These are phyloP conservation scores for Phytophthora macrochlamydospora DNA, from an alignment of 352 stramenopile genomes.

Conservation along the genomic window DNA sequence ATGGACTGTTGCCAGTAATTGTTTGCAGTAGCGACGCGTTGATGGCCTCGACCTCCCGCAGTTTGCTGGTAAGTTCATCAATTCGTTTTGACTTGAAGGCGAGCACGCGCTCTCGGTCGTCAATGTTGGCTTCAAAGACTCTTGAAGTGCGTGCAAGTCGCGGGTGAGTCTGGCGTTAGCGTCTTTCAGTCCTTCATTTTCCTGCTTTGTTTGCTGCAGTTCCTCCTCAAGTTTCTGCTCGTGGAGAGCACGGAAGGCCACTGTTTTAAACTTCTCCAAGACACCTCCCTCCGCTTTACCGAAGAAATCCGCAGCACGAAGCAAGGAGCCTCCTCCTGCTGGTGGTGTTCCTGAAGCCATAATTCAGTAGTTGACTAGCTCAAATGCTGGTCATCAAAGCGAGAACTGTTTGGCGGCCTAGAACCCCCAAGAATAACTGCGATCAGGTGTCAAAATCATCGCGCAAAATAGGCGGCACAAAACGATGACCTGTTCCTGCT, in stretches of 20 bases:
- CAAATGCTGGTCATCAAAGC: neutral
- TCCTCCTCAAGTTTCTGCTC: constrained; percentile 75
- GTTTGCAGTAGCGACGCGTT: constrained; percentile 57
- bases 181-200: constrained; percentile 44
- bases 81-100: constrained; percentile 73
- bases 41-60: constrained; percentile 54
- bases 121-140: constrained; percentile 54
- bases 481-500: constrained; percentile 30
- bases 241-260: constrained; percentile 65
- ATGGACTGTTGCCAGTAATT: constrained; percentile 33
- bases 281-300: constrained; percentile 51
- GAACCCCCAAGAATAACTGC: constrained; percentile 16
- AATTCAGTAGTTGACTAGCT: neutral
- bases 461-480: constrained; percentile 72
- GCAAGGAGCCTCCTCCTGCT: constrained; percentile 5
- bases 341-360: constrained; percentile 21
- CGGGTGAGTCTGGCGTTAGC: constrained; percentile 38
- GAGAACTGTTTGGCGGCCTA: neutral
- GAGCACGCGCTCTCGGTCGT: constrained; percentile 70
- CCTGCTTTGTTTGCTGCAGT: constrained; percentile 43
- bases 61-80: constrained; percentile 58
- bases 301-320: constrained; percentile 60
- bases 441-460: constrained; percentile 26
- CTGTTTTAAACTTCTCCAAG: constrained; percentile 68
- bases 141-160: constrained; percentile 49